Percentiles rank a stretch among this genome's conserved stretches.
Evolutionary conservation across 1,139 yeast genomes (phyloP).

Genomic region (Saccharomyces hybrid): DNA sequence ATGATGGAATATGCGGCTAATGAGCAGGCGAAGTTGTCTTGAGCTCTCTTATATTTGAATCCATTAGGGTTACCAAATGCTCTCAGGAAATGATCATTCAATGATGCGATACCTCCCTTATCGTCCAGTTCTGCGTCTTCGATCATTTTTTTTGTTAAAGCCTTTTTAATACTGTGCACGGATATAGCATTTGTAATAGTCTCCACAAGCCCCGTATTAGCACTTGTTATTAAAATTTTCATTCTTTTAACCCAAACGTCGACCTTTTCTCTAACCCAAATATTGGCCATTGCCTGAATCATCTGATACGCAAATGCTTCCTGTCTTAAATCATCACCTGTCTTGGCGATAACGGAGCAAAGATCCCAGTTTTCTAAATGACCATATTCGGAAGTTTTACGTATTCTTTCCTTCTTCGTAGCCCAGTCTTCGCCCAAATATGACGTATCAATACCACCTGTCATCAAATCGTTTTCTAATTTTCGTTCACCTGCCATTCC

Average conservation of each 20-base stretch:
- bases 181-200: constrained; percentile 92
- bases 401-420: constrained; percentile 68
- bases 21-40: constrained; percentile 73
- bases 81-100: constrained; percentile 67
- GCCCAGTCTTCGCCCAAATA: constrained; percentile 91
- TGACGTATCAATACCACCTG: constrained; percentile 54
- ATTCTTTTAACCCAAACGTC: constrained; percentile 86
- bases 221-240: constrained; percentile 86
- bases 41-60: constrained; percentile 57
- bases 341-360: constrained; percentile 89
- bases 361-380: constrained; percentile 88
- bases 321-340: constrained; percentile 91
- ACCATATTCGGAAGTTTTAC: constrained; percentile 71
- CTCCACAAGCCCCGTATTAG: constrained; percentile 85
- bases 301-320: constrained; percentile 97
- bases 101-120: constrained; percentile 60
- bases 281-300: constrained; percentile 73
- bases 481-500: constrained; percentile 88
- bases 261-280: constrained; percentile 64
- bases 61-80: constrained; percentile 60
- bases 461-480: constrained; percentile 79
- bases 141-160: constrained; percentile 68
- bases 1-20: constrained; percentile 84
- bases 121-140: constrained; percentile 45
- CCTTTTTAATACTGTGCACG: constrained; percentile 86